A percentile compares a stretch with the other conserved stretches of the same genome.
These are phyloP conservation scores for Penicillium fimorum DNA, from an alignment of 495 filamentous ascomycete species.

Conservation along the genomic window DNA sequence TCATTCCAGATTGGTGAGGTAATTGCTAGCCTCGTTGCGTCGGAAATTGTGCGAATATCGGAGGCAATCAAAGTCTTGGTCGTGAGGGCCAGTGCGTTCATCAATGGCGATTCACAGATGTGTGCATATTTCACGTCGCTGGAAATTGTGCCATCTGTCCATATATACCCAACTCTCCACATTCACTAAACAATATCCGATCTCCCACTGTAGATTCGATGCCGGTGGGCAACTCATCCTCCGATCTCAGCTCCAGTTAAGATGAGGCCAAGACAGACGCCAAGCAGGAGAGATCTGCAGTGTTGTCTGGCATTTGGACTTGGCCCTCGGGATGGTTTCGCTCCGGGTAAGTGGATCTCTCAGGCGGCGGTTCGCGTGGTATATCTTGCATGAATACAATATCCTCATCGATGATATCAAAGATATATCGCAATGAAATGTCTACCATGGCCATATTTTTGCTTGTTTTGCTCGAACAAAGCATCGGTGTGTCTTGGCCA, in stretches of 20 bases:
- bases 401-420: not conserved
- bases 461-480: not conserved
- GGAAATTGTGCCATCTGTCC: not conserved
- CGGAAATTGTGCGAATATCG: not conserved
- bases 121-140: not conserved
- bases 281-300: slow-evolving; percentile 4
- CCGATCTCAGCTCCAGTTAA: not conserved
- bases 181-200: not conserved
- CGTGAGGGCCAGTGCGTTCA: not conserved
- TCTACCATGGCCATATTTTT: not conserved
- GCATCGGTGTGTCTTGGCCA: too few relatives aligned
- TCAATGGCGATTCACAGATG: not conserved
- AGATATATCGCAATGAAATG: not conserved
- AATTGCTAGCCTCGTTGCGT: not conserved
- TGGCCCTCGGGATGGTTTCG: not conserved
- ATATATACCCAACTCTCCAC: not conserved
- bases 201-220: not conserved
- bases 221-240: not conserved
- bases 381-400: not conserved
- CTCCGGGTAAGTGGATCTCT: not conserved
- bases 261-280: slow-evolving; percentile 7
- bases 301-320: not conserved
- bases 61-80: not conserved
- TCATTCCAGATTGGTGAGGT: not conserved
- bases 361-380: not conserved